A percentile compares a stretch with the other conserved stretches of the same genome.
Conservation (phyloP, 176 grass and related monocot genomes). For the Rhynchospora breviuscula region DNA sequence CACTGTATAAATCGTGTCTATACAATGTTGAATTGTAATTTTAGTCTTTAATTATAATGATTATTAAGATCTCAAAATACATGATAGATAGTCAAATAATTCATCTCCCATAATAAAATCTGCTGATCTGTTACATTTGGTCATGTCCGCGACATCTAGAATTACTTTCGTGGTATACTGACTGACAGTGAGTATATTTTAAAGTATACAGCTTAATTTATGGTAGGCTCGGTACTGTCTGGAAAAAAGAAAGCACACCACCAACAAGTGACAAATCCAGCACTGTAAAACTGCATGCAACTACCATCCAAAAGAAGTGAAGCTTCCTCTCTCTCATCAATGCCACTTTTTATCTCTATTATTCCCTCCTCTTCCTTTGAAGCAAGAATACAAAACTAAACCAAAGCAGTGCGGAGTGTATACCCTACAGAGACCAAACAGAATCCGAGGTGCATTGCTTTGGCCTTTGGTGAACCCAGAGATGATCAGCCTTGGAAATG, state of each 20-base stretch:
- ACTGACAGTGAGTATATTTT: background rate
- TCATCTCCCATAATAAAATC: too few relatives aligned
- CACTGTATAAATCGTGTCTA: too few relatives aligned
- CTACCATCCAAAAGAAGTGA: constrained; percentile 38
- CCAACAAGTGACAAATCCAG: background rate
- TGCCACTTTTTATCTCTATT: constrained; percentile 6
- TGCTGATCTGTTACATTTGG: too few relatives aligned
- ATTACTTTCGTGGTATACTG: too few relatives aligned
- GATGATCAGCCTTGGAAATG: constrained; percentile 53
- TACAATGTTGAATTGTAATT: too few relatives aligned
- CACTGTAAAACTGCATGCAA: background rate
- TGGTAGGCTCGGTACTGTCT: background rate
- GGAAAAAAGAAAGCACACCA: background rate
- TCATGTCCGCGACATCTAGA: too few relatives aligned
- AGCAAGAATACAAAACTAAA: background rate
- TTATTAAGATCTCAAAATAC: too few relatives aligned
- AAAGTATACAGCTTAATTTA: background rate
- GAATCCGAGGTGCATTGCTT: constrained; percentile 41
- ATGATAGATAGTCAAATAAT: too few relatives aligned
- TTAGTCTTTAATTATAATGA: too few relatives aligned
- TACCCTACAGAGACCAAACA: constrained; percentile 28
- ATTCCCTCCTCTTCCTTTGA: constrained; percentile 7
- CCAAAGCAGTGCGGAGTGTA: constrained; percentile 10
- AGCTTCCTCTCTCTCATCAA: constrained; percentile 46
- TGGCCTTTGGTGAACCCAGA: constrained; percentile 52